A percentile compares a stretch with the other conserved stretches of the same genome.
phyloP scores from a whole-genome alignment of 1,139 yeast genomes.

The Nakaseomyces sp. region DNA sequence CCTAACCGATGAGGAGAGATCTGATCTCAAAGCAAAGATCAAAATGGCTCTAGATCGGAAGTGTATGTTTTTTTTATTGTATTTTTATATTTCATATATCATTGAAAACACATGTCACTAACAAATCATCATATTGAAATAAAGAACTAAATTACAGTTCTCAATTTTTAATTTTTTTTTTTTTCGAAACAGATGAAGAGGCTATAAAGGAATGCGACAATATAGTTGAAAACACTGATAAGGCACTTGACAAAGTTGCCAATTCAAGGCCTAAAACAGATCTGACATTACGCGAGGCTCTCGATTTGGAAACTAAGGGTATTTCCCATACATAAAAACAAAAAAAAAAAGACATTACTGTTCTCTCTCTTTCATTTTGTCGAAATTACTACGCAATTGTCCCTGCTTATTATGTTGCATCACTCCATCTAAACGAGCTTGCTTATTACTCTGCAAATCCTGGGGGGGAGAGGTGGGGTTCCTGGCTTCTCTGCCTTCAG shows the following conservation, averaged over 20 bases:
- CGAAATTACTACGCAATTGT: too few relatives aligned
- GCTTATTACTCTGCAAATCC: too few relatives aligned
- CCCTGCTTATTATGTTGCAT: too few relatives aligned
- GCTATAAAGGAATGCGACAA: not conserved
- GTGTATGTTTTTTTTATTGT: not conserved
- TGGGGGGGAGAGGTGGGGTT: too few relatives aligned
- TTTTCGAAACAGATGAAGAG: conserved; percentile 1
- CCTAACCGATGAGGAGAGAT: not conserved
- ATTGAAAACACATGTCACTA: too few relatives aligned
- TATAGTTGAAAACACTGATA: not conserved
- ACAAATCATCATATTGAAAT: too few relatives aligned
- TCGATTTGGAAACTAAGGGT: conserved; percentile 3
- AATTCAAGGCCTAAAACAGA: not conserved
- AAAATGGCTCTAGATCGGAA: not conserved
- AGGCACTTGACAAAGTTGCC: not conserved
- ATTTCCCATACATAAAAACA: conserved; percentile 1
- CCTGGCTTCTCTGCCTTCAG: too few relatives aligned
- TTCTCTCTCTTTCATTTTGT: too few relatives aligned
- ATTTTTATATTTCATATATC: not conserved
- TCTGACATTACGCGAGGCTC: conserved; percentile 1
- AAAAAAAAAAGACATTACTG: too few relatives aligned
- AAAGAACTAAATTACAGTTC: too few relatives aligned
- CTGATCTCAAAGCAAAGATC: conserved; percentile 1
- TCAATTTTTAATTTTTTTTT: not conserved
- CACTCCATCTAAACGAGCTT: not conserved